Percentiles rank a stretch among this genome's conserved stretches.
Evolutionary conservation across 208 protist species (phyloP).

Genomic region (Leishmania aethiopica): DNA sequence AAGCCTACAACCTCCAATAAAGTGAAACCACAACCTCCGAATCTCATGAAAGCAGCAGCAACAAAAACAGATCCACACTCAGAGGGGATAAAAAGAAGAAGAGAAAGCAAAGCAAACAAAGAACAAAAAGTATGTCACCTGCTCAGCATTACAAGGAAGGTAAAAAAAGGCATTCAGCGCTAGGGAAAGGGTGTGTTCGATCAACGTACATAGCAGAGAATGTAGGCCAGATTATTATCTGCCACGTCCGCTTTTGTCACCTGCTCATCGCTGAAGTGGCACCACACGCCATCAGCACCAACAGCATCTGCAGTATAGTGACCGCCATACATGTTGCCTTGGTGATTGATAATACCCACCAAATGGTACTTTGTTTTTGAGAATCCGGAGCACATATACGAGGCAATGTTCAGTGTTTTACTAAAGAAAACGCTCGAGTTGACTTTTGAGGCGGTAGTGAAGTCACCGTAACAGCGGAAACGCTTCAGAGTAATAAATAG

Average conservation of each 20-base stretch:
- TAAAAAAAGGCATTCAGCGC: background rate
- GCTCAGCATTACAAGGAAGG: background rate
- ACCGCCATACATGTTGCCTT: conserved; percentile 90
- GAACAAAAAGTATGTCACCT: conserved; percentile 13
- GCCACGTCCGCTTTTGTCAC: conserved; percentile 41
- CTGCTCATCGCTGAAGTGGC: conserved; percentile 81
- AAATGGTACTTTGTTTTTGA: conserved; percentile 70
- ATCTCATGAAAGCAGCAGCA: background rate
- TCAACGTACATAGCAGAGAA: conserved; percentile 75
- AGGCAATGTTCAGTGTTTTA: conserved; percentile 57
- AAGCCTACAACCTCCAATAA: background rate
- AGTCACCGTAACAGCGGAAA: conserved; percentile 72
- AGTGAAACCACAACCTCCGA: background rate
- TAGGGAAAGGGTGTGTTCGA: background rate
- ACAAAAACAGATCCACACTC: conserved; percentile 9
- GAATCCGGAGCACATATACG: conserved; percentile 62
- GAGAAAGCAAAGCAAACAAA: background rate
- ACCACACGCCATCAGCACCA: conserved; percentile 73
- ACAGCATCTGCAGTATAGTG: conserved; percentile 90
- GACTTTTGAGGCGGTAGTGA: conserved; percentile 79
- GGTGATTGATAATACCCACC: conserved; percentile 90
- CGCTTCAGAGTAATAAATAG: conserved; percentile 91
- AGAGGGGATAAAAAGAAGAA: background rate
- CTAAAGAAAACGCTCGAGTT: conserved; percentile 67
- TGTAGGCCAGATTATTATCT: conserved; percentile 70